Base-by-base conservation (phyloP, 352 stramenopile species). In the Phytophthora vignae region DNA sequence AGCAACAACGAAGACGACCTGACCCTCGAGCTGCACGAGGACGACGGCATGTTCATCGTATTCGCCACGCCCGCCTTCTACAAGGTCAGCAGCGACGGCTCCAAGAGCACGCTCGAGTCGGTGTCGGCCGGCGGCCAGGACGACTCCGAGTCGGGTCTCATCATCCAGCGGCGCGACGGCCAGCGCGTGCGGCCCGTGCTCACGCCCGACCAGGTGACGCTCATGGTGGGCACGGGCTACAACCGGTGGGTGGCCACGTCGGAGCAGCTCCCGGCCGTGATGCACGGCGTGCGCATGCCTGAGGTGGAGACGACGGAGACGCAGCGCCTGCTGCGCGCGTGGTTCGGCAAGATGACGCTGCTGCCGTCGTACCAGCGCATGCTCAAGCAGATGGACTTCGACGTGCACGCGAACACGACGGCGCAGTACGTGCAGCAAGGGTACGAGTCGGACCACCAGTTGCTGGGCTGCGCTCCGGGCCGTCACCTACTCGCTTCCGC, bases 301-400 rank as follows among this genome's bases (percentile, higher is more conserved):
- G 57, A 74, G 42, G 55, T 69, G 60, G 53, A 72, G 44, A 72
- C 50, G 61, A 68, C 58, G 19, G 64, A 73, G 44, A 67, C 60
- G 17, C 70, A 85, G 55, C 79, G 79, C 19, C 56, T 87, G 50
- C 60, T 87, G 36, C 82, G 82, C 31, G 73, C 77, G 19, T 89
- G 79, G 77, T 89, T 87, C 49, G 82, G 82, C 71, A 89, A 87
- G 77, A 89, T 89, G 82, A 89, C 78, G 58, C 70, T 89, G 66
- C 60, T 89, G 38, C 82, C 82, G 56, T 75, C 76, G 25, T 78
- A 87, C 69, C 82, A 89, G 53, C 79, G 77, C 64, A 86, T 89
- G 80, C 67, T 85, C 19, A 64, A 70, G 52, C 65, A 86, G 17
- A 75, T 85, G 53, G 81, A 79, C 38, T 89, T 88, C 53, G 77